Evolutionary conservation across 768 basidiomycete genomes (phyloP), one percentile per base, ranked within the genome.

Genomic region (Tricholoma flavovirens): DNA sequence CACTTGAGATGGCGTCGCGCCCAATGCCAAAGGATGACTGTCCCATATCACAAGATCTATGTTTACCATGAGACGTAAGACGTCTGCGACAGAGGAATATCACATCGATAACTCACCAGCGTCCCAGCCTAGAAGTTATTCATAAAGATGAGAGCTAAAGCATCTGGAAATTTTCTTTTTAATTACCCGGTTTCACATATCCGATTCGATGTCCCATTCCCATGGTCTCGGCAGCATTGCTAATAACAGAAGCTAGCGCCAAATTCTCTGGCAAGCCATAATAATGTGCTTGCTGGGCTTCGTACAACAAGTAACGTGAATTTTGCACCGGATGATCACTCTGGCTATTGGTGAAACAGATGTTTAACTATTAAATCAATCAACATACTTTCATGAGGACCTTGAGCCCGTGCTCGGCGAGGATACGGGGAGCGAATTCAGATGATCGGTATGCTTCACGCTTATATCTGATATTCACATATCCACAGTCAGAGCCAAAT

Each of bases 1-100:
- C 17, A 93, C 91, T 72, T 95, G 91, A 33, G 77, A 73, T 2
- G 92, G 93, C 0, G 90, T 91, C n/a, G 92, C 90, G 3, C 90
- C 90, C 4, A 95, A 73, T 0, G 87, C 80, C 10, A 96, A 75
- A 0, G 93, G 93, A 69, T 94, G 92, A 36, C 83, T 85, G 59
- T 90, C 88, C 87, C 88, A 90, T 2, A 93, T 75, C 29, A 93
- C 86, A 33, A 93, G 59, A 70, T 94, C 89, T 87, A 58, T 7
- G 29, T 29, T 11, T 26, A 48, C n/a, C 15, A 5, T 49, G 46
- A 49, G 46, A 29, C 12, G 7, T 49, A 26, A 49, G 46, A 29
- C 12, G 7, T 42, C 11, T 10, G n/a, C 45, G n/a, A 29, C 26
- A 30, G 10, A 29, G 9, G 15, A 8, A 29, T 48, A 6, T 49